Evolutionary conservation across 257 asterid genomes (phyloP).

Genomic region (Solanum paucissectum): DNA sequence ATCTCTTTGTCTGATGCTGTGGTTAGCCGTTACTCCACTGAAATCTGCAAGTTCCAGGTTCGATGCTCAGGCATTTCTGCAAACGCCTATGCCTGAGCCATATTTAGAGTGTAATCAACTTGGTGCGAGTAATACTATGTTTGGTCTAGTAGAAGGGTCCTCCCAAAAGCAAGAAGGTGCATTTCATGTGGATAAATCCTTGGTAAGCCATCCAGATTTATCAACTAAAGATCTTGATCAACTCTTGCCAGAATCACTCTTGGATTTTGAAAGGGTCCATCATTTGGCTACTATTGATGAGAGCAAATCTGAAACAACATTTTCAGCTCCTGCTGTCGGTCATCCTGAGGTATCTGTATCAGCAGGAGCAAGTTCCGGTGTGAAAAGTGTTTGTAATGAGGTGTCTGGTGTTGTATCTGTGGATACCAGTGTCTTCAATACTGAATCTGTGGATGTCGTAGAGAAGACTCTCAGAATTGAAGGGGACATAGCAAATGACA

Average conservation of each 20-base stretch:
- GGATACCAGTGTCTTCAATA: constrained; percentile 10
- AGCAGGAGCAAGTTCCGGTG: constrained; percentile 15
- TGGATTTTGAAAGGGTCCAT: constrained; percentile 33
- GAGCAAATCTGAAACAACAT: constrained; percentile 30
- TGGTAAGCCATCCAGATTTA: constrained; percentile 21
- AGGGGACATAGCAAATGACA: constrained; percentile 30
- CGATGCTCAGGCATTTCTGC: constrained; percentile 29
- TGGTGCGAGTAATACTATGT: constrained; percentile 23
- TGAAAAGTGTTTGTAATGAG: constrained; percentile 12
- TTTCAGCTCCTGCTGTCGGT: constrained; percentile 18
- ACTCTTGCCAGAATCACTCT: constrained; percentile 49
- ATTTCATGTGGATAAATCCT: constrained; percentile 22
- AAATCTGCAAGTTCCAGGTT: constrained; percentile 58
- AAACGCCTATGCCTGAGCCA: constrained; percentile 13
- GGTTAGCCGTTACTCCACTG: constrained; percentile 82
- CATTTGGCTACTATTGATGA: constrained; percentile 38
- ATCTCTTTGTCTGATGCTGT: constrained; percentile 65
- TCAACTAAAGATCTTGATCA: constrained; percentile 22
- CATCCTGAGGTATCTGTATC: constrained; percentile 20
- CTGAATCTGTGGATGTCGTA: constrained; percentile 24
- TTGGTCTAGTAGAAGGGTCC: constrained; percentile 28
- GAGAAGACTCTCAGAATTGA: constrained; percentile 38
- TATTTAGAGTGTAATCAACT: constrained; percentile 20
- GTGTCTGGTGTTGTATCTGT: constrained; percentile 26
- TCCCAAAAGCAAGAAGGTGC: constrained; percentile 26